phyloP scores from a whole-genome alignment of 257 asterid species.

The Solanum sejunctum region DNA sequence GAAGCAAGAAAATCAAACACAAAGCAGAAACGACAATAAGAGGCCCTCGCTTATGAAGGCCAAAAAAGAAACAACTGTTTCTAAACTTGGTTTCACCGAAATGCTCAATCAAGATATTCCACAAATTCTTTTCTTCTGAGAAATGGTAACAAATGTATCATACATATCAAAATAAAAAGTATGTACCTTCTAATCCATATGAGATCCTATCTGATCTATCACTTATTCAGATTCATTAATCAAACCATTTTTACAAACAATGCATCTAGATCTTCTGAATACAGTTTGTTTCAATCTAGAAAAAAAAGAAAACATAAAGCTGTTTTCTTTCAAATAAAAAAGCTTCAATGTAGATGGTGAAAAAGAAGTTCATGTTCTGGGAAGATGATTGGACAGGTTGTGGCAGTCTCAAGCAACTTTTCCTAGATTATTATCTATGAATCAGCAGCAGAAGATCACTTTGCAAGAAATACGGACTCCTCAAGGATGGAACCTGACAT shows the following conservation, averaged over 20 bases:
- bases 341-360: too few species aligned
- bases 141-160: neutral
- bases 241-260: neutral
- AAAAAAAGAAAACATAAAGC: too few species aligned
- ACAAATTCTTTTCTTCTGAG: neutral
- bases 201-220: neutral
- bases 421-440: too few species aligned
- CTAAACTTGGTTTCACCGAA: neutral
- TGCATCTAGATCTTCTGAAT: neutral
- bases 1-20: neutral
- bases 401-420: too few species aligned
- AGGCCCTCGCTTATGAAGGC: neutral
- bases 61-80: neutral
- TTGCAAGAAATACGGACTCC: too few species aligned
- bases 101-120: neutral
- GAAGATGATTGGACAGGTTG: too few species aligned
- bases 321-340: too few species aligned
- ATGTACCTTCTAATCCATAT: neutral
- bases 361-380: too few species aligned
- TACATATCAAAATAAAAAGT: neutral
- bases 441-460: too few species aligned
- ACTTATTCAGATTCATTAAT: neutral
- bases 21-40: conserved; percentile 4
- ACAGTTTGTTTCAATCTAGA: neutral
- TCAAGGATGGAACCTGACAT: too few species aligned